Evolutionary conservation across 2,329 filamentous ascomycete genomes (phyloP).

Genomic region (Tympanopsis confertula): DNA sequence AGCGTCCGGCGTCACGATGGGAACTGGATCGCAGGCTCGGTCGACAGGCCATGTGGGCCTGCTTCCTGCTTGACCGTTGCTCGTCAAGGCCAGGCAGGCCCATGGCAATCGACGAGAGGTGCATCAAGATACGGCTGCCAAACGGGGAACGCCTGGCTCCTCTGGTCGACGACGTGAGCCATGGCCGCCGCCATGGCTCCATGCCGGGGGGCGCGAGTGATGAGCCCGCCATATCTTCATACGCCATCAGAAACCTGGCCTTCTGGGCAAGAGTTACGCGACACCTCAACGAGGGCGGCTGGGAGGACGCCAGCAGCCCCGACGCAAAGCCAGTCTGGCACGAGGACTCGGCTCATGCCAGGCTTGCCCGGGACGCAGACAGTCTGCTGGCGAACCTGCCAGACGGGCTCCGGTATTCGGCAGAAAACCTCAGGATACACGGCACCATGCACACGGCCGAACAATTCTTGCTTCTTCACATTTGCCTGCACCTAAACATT

Average conservation of each 20-base stretch:
- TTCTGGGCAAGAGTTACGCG: conserved; percentile 83
- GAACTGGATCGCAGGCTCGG: conserved; percentile 76
- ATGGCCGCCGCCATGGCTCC: not conserved
- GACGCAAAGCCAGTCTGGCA: conserved; percentile 75
- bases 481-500: conserved; percentile 78
- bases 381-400: conserved; percentile 62
- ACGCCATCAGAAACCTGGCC: conserved; percentile 73
- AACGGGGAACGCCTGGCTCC: conserved; percentile 69
- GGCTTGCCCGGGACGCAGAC: conserved; percentile 59
- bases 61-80: conserved; percentile 93
- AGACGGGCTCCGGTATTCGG: conserved; percentile 57
- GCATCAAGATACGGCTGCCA: conserved; percentile 77
- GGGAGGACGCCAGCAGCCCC: conserved; percentile 38
- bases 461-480: conserved; percentile 86
- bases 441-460: conserved; percentile 76
- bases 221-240: conserved; percentile 91
- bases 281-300: conserved; percentile 82
- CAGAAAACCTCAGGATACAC: conserved; percentile 75
- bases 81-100: conserved; percentile 89
- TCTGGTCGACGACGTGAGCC: conserved; percentile 41
- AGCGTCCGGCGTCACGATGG: no score
- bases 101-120: conserved; percentile 81
- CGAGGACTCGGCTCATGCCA: conserved; percentile 62
- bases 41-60: conserved; percentile 93
- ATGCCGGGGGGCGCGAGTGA: conserved; percentile 55